Evolutionary conservation across 768 basidiomycete species (phyloP).

Genomic region (Pisolithus marmoratus): DNA sequence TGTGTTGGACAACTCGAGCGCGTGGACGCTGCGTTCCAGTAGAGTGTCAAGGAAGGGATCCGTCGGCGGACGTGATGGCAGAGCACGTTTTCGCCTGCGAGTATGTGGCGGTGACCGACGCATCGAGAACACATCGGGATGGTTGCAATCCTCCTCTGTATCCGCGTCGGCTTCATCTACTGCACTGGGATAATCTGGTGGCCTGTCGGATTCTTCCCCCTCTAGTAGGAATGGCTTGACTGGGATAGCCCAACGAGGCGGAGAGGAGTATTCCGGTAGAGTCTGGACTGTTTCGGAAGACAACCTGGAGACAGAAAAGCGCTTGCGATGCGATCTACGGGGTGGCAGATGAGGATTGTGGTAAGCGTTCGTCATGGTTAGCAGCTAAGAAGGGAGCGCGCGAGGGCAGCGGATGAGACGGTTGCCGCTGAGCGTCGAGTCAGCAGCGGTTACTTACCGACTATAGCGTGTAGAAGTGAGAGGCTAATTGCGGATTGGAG

Average conservation of each 20-base stretch:
- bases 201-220: constrained; percentile 45
- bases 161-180: constrained; percentile 75
- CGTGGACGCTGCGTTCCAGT: constrained; percentile 76
- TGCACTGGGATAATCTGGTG: constrained; percentile 73
- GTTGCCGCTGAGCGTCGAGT: constrained; percentile 8
- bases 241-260: constrained; percentile 19
- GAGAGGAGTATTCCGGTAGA: constrained; percentile 58
- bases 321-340: constrained; percentile 47
- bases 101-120: constrained; percentile 21
- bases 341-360: constrained; percentile 10
- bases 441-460: neutral
- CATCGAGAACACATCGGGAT: constrained; percentile 26
- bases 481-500: too few species aligned
- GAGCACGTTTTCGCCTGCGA: constrained; percentile 24
- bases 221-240: constrained; percentile 15
- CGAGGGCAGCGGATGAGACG: constrained; percentile 6
- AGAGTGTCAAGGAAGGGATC: constrained; percentile 72
- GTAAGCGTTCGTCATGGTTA: constrained; percentile 13
- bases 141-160: constrained; percentile 36
- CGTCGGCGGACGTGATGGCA: constrained; percentile 15
- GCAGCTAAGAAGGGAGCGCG: neutral
- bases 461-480: too few species aligned
- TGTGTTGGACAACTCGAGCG: constrained; percentile 80
- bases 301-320: constrained; percentile 48
- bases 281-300: constrained; percentile 64